Evolutionary conservation across 2,329 filamentous ascomycete species (phyloP).

Genomic region (Phoma sp.): DNA sequence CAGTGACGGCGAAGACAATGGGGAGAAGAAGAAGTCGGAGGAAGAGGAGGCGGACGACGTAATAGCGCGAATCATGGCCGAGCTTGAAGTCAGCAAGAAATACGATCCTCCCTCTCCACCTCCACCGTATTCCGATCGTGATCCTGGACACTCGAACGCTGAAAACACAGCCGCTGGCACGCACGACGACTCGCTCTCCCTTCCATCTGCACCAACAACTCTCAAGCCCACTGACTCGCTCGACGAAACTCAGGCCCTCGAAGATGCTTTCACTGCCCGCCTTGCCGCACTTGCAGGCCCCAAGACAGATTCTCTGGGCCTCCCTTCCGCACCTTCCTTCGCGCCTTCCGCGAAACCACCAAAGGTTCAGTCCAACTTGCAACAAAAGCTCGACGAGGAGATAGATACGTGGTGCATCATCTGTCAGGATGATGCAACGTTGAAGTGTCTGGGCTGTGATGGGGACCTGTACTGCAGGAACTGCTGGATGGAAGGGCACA

Average conservation of each 20-base stretch:
- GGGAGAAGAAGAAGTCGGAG: slow-evolving; percentile 36
- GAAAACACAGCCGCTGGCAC: slow-evolving; percentile 7
- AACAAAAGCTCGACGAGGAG: slow-evolving; percentile 69
- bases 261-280: slow-evolving; percentile 54
- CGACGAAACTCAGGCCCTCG: slow-evolving; percentile 41
- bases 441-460: slow-evolving; percentile 75
- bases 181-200: slow-evolving; percentile 27
- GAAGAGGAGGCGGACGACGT: slow-evolving; percentile 54
- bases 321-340: slow-evolving; percentile 56
- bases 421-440: slow-evolving; percentile 77
- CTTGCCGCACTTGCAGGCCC: slow-evolving; percentile 50
- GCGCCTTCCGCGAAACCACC: slow-evolving; percentile 47
- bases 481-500: slow-evolving; percentile 84
- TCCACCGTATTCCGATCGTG: slow-evolving; percentile 21
- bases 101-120: slow-evolving; percentile 38
- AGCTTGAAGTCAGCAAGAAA: slow-evolving; percentile 53
- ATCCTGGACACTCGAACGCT: background rate
- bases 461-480: slow-evolving; percentile 74
- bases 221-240: slow-evolving; percentile 34
- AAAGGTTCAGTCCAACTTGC: slow-evolving; percentile 42
- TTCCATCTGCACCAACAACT: slow-evolving; percentile 52
- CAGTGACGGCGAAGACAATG: slow-evolving; percentile 24
- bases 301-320: slow-evolving; percentile 36
- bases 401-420: slow-evolving; percentile 80
- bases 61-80: slow-evolving; percentile 54